phyloP scores from a whole-genome alignment of 345 rosid genomes.

The Eutrema yunnanense region DNA sequence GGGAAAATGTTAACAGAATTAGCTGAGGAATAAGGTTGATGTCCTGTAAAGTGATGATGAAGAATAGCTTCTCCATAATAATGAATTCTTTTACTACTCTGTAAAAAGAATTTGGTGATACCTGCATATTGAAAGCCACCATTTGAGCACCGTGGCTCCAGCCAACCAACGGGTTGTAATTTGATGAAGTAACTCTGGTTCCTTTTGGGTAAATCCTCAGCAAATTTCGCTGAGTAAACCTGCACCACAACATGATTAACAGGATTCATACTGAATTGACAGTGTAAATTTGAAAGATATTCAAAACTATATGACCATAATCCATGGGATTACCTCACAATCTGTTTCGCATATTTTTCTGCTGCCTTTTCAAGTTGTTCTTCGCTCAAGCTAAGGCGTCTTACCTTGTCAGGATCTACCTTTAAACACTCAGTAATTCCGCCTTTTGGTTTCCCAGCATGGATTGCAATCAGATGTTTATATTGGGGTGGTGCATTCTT shows the following conservation, averaged over 20 bases:
- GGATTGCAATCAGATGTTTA: slow-evolving; percentile 41
- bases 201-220: slow-evolving; percentile 72
- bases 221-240: slow-evolving; percentile 63
- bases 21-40: neutral
- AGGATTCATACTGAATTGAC: neutral
- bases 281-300: neutral
- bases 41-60: neutral
- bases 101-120: neutral
- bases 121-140: slow-evolving; percentile 95
- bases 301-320: neutral
- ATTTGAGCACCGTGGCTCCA: slow-evolving; percentile 91
- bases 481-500: slow-evolving; percentile 32
- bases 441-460: slow-evolving; percentile 47
- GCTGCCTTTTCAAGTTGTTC: slow-evolving; percentile 46
- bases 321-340: slow-evolving; percentile 31
- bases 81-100: neutral
- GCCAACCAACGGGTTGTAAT: slow-evolving; percentile 63
- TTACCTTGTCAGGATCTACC: slow-evolving; percentile 47
- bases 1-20: too few relatives aligned
- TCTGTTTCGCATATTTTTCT: slow-evolving; percentile 35
- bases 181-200: slow-evolving; percentile 58
- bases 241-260: slow-evolving; percentile 12
- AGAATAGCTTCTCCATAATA: neutral
- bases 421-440: slow-evolving; percentile 39
- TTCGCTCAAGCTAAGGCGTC: slow-evolving; percentile 54